Percentiles rank a stretch among this genome's conserved stretches.
Evolutionary conservation across 768 basidiomycete species (phyloP).

Genomic region (Rhizopogon roseolus): DNA sequence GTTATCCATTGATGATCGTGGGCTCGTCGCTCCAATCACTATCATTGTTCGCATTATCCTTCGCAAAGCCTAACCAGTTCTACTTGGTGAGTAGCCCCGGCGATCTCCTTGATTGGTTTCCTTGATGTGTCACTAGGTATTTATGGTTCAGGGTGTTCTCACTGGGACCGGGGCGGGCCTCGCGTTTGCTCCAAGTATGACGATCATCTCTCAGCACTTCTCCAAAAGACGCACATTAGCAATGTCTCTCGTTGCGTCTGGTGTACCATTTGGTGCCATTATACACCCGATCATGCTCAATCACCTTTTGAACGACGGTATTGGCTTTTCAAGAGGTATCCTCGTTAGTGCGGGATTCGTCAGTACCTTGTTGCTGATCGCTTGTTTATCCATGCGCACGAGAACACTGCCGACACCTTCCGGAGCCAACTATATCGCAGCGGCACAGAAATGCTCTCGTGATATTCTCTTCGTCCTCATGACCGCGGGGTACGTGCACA

Average conservation of each 20-base stretch:
- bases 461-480: conserved; percentile 21
- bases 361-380: conserved; percentile 30
- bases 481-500: conserved; percentile 14
- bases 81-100: conserved; percentile 14
- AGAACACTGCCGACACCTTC: conserved; percentile 23
- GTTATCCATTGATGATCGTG: conserved; percentile 5
- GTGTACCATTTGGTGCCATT: conserved; percentile 49
- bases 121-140: conserved; percentile 20
- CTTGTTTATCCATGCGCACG: conserved; percentile 33
- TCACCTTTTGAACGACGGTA: conserved; percentile 29
- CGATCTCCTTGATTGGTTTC: background rate
- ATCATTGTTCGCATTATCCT: conserved; percentile 23
- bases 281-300: conserved; percentile 62
- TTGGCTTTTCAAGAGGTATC: conserved; percentile 40
- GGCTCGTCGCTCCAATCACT: conserved; percentile 11
- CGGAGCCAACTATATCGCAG: conserved; percentile 10
- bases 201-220: conserved; percentile 42
- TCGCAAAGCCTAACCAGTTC: conserved; percentile 17
- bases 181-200: conserved; percentile 38
- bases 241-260: conserved; percentile 41
- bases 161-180: conserved; percentile 38
- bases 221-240: conserved; percentile 33
- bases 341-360: conserved; percentile 35
- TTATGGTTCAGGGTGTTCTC: conserved; percentile 42
- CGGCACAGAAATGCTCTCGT: conserved; percentile 15